A percentile compares a stretch with the other conserved stretches of the same genome.
These are phyloP conservation scores for Amanita exitialis DNA, from an alignment of 768 basidiomycete genomes.

Conservation along the genomic window DNA sequence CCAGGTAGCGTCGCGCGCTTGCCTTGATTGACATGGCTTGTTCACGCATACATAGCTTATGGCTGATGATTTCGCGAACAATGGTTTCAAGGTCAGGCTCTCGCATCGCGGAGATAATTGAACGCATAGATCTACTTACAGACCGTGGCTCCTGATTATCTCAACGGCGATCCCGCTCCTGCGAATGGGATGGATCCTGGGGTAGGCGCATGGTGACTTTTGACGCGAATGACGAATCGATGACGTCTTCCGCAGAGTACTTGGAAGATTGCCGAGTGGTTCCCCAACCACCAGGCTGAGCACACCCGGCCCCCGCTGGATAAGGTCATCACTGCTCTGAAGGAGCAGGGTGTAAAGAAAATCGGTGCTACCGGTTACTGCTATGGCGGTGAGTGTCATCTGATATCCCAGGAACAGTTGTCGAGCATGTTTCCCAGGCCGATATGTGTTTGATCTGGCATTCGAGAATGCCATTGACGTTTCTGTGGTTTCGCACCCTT, in stretches of 20 bases:
- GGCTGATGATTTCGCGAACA: constrained; percentile 32
- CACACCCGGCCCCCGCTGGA: constrained; percentile 40
- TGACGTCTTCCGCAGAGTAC: constrained; percentile 10
- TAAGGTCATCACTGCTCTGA: constrained; percentile 46
- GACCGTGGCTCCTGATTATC: constrained; percentile 32
- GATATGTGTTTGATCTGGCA: constrained; percentile 53
- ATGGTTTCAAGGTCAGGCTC: constrained; percentile 25
- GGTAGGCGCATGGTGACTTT: neutral
- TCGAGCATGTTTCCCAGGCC: constrained; percentile 20
- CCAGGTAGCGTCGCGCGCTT: constrained; percentile 20
- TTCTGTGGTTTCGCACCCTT: constrained; percentile 48
- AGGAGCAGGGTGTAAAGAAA: constrained; percentile 43
- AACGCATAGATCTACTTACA: neutral
- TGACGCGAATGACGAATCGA: neutral
- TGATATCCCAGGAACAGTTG: neutral
- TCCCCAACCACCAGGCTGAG: constrained; percentile 27
- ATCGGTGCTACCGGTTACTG: constrained; percentile 64
- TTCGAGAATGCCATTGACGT: constrained; percentile 42
- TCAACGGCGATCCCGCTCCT: constrained; percentile 31
- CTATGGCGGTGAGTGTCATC: constrained; percentile 39
- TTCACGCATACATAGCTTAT: constrained; percentile 20
- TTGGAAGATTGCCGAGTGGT: constrained; percentile 35
- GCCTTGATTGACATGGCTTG: neutral
- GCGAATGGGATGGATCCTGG: constrained; percentile 23
- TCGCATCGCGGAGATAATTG: neutral